phyloP scores from a whole-genome alignment of 345 rosid species.

The Abelmoschus esculentus region DNA sequence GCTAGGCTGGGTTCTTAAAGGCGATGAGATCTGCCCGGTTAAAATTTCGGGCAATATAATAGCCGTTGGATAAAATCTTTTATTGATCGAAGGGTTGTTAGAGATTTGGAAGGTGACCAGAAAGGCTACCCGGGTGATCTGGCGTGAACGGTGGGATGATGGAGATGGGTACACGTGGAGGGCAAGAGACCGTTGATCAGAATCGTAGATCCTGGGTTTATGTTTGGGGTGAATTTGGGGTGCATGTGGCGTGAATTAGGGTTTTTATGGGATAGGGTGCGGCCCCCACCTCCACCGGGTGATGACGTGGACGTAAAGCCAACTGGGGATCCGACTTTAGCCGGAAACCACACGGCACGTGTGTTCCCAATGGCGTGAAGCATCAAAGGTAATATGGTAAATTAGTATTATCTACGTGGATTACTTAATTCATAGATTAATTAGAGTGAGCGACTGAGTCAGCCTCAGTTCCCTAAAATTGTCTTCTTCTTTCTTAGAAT shows the following conservation, averaged over 20 bases:
- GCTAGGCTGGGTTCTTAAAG: slow-evolving; percentile 44
- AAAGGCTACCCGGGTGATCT: slow-evolving; percentile 33
- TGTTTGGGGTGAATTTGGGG: slow-evolving; percentile 33
- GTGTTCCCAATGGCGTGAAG: slow-evolving; percentile 1
- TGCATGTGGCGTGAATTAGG: slow-evolving; percentile 37
- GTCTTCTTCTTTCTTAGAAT: neutral
- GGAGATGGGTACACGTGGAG: slow-evolving; percentile 19
- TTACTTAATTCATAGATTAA: too few species aligned
- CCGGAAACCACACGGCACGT: slow-evolving; percentile 27
- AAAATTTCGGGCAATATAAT: slow-evolving; percentile 25
- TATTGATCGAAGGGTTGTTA: slow-evolving; percentile 9
- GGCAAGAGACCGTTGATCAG: slow-evolving; percentile 3
- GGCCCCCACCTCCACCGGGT: neutral
- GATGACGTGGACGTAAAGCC: slow-evolving; percentile 38
- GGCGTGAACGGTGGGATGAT: slow-evolving; percentile 35
- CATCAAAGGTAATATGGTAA: neutral
- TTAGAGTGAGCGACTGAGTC: neutral
- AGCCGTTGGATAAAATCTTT: slow-evolving; percentile 8
- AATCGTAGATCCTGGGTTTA: slow-evolving; percentile 15
- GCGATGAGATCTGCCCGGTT: slow-evolving; percentile 45
- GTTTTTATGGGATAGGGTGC: slow-evolving; percentile 15
- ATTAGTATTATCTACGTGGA: neutral
- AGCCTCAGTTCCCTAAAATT: neutral
- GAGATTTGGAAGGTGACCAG: slow-evolving; percentile 14
- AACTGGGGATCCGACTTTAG: slow-evolving; percentile 25